phyloP scores from a whole-genome alignment of 805 yeast genomes.

The Myxozyma vanderwaltii region DNA sequence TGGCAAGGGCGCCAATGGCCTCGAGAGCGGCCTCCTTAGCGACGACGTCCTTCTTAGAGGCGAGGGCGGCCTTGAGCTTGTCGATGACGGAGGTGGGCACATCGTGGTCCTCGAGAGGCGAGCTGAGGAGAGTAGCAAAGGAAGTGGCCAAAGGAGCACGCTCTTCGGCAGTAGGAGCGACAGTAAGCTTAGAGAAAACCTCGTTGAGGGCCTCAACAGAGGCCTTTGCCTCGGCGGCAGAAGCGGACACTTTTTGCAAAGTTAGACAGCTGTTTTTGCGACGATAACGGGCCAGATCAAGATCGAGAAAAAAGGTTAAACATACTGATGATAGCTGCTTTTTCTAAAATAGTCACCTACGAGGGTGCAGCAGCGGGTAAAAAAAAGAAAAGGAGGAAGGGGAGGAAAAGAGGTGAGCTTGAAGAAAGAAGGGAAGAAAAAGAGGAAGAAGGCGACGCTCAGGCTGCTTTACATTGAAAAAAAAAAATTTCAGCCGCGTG shows the following conservation, averaged over 20 bases:
- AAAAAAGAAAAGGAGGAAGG: conserved; percentile 4
- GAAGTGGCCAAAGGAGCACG: conserved; percentile 84
- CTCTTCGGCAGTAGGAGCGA: conserved; percentile 76
- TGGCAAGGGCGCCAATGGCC: conserved; percentile 84
- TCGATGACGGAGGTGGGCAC: conserved; percentile 87
- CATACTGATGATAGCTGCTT: conserved; percentile 4
- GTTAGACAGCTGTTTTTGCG: not conserved
- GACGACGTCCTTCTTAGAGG: conserved; percentile 71
- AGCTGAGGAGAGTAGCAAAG: conserved; percentile 91
- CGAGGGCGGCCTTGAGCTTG: conserved; percentile 72
- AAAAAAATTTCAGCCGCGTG: conserved; percentile 21
- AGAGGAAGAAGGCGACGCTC: conserved; percentile 9
- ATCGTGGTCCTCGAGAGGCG: conserved; percentile 97
- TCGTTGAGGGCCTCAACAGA: conserved; percentile 77
- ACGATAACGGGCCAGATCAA: not conserved
- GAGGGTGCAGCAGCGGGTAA: conserved; percentile 1
- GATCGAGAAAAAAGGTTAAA: not conserved
- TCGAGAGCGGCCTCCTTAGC: conserved; percentile 76
- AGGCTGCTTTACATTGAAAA: not conserved
- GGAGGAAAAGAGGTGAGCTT: conserved; percentile 1
- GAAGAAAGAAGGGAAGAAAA: conserved; percentile 4
- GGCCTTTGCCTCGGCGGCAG: conserved; percentile 37
- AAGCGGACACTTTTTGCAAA: not conserved
- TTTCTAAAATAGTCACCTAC: not conserved
- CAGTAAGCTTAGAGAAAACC: conserved; percentile 87